These are phyloP conservation scores for Colletotrichum lindemuthianum DNA, from an alignment of 2,329 filamentous ascomycete species.

Conservation along the genomic window DNA sequence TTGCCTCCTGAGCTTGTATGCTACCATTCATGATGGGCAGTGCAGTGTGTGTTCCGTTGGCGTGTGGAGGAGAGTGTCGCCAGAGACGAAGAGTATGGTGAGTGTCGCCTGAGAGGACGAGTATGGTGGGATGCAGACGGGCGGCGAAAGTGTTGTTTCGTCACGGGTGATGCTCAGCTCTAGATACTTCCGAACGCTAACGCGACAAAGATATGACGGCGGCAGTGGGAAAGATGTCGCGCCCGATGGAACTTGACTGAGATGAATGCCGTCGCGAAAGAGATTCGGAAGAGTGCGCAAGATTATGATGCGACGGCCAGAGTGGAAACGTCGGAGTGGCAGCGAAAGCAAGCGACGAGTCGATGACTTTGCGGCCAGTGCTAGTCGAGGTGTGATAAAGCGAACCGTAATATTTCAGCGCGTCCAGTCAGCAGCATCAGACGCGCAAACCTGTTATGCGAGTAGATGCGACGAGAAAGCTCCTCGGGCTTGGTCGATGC, in stretches of 20 bases:
- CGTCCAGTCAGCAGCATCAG: conserved; percentile 29
- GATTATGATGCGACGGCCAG: not conserved
- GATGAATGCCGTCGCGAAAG: not conserved
- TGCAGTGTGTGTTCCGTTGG: conserved; percentile 4
- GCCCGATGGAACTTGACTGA: not conserved
- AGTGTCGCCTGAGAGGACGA: conserved; percentile 2
- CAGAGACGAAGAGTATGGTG: conserved; percentile 9
- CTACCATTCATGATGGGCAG: conserved; percentile 34
- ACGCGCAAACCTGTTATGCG: conserved; percentile 1
- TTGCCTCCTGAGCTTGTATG: conserved; percentile 28
- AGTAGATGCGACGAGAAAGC: conserved; percentile 4
- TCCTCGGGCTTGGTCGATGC: not conserved
- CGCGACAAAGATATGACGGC: conserved; percentile 2
- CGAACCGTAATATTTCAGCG: not conserved
- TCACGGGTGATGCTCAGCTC: not conserved
- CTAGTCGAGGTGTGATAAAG: conserved; percentile 2
- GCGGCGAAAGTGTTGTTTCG: not conserved
- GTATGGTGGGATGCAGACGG: conserved; percentile 12
- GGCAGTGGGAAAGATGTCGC: conserved; percentile 8
- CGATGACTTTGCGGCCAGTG: too few relatives aligned
- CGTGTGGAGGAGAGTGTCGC: conserved; percentile 10
- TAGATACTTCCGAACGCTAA: not conserved
- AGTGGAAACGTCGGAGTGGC: too few relatives aligned
- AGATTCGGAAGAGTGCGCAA: not conserved
- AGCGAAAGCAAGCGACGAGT: not conserved